These are phyloP conservation scores for Fusarium sp. DNA, from an alignment of 2,329 filamentous ascomycete species.

Conservation along the genomic window DNA sequence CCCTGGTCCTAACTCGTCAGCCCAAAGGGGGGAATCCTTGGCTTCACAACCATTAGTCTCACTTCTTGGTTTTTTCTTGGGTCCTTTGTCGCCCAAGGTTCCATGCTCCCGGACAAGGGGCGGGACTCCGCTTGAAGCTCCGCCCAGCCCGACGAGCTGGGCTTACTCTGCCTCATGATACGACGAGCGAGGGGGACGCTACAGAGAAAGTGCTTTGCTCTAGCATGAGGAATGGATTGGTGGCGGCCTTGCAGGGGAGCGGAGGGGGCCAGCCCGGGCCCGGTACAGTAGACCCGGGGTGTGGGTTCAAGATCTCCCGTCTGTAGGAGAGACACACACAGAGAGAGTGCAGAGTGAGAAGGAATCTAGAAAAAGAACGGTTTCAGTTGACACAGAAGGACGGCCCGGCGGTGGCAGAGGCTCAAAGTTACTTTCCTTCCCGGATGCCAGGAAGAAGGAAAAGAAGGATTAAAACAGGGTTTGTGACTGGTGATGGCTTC, in stretches of 20 bases:
- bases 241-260: background rate
- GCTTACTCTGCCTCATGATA: slow-evolving; percentile 6
- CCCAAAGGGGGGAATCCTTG: background rate
- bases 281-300: slow-evolving; percentile 1
- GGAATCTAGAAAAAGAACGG: background rate
- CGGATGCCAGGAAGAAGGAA: background rate
- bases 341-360: background rate
- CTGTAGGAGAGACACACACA: background rate
- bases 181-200: background rate
- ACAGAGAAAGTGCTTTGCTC: background rate
- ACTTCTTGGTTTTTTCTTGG: background rate
- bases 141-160: background rate
- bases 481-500: slow-evolving; percentile 6
- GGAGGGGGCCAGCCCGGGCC: background rate
- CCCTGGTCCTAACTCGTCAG: background rate
- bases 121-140: slow-evolving; percentile 4
- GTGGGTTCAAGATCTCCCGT: background rate
- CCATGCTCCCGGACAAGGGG: slow-evolving; percentile 9
- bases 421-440: background rate
- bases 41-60: background rate
- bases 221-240: background rate
- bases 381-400: background rate
- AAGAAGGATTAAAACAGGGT: background rate
- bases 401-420: background rate
- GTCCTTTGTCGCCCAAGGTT: background rate